phyloP scores from a whole-genome alignment of 1,284 basidiomycete genomes.

The Ganoderma multipileum region DNA sequence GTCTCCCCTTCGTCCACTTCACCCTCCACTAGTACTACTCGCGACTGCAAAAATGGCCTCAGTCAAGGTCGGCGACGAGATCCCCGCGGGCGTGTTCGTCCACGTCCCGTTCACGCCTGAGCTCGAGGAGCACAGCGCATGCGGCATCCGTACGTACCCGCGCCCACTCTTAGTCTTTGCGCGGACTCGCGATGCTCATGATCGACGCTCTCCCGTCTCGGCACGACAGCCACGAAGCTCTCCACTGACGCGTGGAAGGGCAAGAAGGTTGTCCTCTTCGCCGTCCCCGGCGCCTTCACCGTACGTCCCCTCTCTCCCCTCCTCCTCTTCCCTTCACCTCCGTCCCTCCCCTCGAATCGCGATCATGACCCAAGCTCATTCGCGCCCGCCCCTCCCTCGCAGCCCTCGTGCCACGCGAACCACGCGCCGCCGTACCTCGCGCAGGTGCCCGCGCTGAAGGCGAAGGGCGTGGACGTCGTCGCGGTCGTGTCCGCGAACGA shows the following conservation, averaged over 20 bases:
- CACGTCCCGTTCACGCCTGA: constrained; percentile 72
- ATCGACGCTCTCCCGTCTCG: constrained; percentile 31
- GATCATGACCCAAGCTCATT: background rate
- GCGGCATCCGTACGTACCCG: constrained; percentile 63
- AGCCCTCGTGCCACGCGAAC: constrained; percentile 79
- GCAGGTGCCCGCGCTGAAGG: constrained; percentile 72
- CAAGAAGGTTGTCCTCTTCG: constrained; percentile 84
- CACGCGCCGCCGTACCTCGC: constrained; percentile 77
- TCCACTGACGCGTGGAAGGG: constrained; percentile 77
- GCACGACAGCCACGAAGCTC: constrained; percentile 48
- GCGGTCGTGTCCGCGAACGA: constrained; percentile 78
- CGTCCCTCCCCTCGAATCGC: background rate
- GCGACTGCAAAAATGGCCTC: constrained; percentile 14
- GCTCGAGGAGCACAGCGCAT: constrained; percentile 70
- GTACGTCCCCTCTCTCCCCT: constrained; percentile 47
- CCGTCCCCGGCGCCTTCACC: constrained; percentile 83
- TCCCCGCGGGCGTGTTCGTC: constrained; percentile 68
- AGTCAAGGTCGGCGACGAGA: constrained; percentile 68
- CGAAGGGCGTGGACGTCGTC: constrained; percentile 77
- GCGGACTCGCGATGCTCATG: constrained; percentile 11
- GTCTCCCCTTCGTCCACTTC: background rate
- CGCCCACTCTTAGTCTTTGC: background rate
- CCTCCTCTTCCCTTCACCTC: background rate
- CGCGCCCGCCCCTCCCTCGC: background rate
- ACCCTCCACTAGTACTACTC: background rate